Evolutionary conservation across 2,329 filamentous ascomycete species (phyloP), one percentile per base, ranked within the genome.

Genomic region (Sporothrix pallida): DNA sequence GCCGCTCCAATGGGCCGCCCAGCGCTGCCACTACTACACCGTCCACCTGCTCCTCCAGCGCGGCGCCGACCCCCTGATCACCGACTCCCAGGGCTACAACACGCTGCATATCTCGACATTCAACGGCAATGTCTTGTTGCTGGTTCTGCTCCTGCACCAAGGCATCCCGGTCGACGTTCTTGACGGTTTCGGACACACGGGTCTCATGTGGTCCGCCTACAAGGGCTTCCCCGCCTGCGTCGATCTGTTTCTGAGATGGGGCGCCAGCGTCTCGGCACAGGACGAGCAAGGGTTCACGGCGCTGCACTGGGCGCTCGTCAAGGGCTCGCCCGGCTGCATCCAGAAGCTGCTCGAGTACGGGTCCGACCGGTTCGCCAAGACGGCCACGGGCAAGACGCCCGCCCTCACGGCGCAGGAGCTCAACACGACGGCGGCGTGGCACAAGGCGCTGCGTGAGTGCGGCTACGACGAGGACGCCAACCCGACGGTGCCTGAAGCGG

Each of bases 121-220:
- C 80, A 97, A 98, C 81, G 96, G 96, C 77, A 98, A 98, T 81
- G 92, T 97, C 23, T 92, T 97, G 77, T 88, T 98, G 74, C 88
- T 99, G 42, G 90, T 95, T 69, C 88, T 99, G 0, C 89, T 99
- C 8, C 88, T 99, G 31, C 96, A 99, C 83, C 95, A 98, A 80
- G 94, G 96, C 80, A 96, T 99, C 75, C 93, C 94, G 17, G 94
- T 99, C 75, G 96, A 99, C 80, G 92, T 96, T 6, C 87, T 92
- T 71, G 96, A 99, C 83, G 89, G 90, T 70, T 95, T 94, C 80
- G 94, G 95, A 6, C 97, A 99, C 82, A 98, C 96, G 0, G 92
- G 92, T 75, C 87, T 99, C 75, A 99, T 99, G 96, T 99, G 96
- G 96, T 94, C 96, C 20, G 95, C 95, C 17, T 99, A 99, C 85